Evolutionary conservation across 495 filamentous ascomycete genomes (phyloP), one percentile per base, ranked within the genome.

Genomic region (Endocarpon pusillum): DNA sequence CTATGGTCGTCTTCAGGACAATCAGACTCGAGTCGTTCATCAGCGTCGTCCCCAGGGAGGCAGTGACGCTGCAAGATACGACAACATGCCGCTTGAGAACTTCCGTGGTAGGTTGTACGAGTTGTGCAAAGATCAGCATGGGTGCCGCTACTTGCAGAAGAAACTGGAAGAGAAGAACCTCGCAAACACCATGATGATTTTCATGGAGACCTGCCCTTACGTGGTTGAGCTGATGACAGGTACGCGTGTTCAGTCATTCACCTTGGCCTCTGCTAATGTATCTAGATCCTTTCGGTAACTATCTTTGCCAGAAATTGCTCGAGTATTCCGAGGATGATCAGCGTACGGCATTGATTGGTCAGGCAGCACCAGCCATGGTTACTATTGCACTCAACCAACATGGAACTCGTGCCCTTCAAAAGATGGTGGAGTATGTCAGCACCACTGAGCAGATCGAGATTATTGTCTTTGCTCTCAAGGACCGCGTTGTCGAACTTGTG

Each of bases 391-490:
- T 94, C 34, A 96, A 96, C 54, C 83, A 91, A 58, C 89, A 97
- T 55, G 89, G 89, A 38, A 97, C 89, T 24, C 72, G 89, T 20
- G 89, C 89, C 42, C 57, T 97, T 37, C 89, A 97, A 58, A 96
- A 94, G 66, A 97, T 97, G 89, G 96, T 97, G 40, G 89, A 97
- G 51, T 87, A 79, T 45, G 81, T 97, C 44, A 76, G 78, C 28
- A 85, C 79, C 21, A 61, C 67, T 3, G 73, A 78, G 44, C 76
- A 79, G 57, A 79, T 85, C 28, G 61, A 78, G 37, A 76, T 75
- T 15, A 83, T 97, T 44, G 89, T 91, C 39, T 52, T 71, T 19
- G 78, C 87, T 14, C 65, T 97, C 20, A 59, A 71, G 22, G 57
- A 70, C 38, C 70, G 79, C 36, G 89, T 97, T 19, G 86, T 94